phyloP scores from a whole-genome alignment of 768 basidiomycete genomes.

The Kwoniella dendrophila region DNA sequence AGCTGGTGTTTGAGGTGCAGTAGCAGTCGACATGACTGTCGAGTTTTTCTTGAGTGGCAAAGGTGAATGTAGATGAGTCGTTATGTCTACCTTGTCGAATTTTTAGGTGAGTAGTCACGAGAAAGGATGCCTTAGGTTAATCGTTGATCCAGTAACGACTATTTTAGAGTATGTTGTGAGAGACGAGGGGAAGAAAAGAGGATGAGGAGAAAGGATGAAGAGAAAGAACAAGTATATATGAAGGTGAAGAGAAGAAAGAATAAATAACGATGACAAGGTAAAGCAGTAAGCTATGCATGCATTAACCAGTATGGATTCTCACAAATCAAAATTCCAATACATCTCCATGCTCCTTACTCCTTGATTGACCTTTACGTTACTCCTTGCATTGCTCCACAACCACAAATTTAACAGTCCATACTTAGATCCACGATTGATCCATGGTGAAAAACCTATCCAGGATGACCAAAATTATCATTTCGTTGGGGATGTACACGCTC shows the following conservation, averaged over 20 bases:
- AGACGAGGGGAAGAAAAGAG: background rate
- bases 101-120: background rate
- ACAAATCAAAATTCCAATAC: background rate
- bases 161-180: background rate
- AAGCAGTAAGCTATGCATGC: too few species aligned
- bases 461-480: slow-evolving; percentile 2
- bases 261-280: background rate
- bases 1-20: slow-evolving; percentile 24
- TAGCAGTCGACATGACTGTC: slow-evolving; percentile 13
- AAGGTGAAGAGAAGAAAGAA: background rate
- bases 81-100: background rate
- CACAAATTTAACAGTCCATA: background rate
- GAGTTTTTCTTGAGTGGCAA: slow-evolving; percentile 7
- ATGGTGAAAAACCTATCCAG: slow-evolving; percentile 5
- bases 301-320: too few species aligned
- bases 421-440: slow-evolving; percentile 14
- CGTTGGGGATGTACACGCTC: slow-evolving; percentile 21
- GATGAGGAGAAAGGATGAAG: slow-evolving; percentile 7
- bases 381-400: slow-evolving; percentile 3
- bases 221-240: slow-evolving; percentile 1
- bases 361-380: slow-evolving; percentile 1
- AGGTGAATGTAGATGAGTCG: background rate
- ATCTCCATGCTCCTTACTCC: slow-evolving; percentile 2
- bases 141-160: too few species aligned
- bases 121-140: slow-evolving; percentile 7